A percentile compares a stretch with the other conserved stretches of the same genome.
Evolutionary conservation across 2,329 filamentous ascomycete genomes (phyloP).

Genomic region (Pyrenophora seminiperda): DNA sequence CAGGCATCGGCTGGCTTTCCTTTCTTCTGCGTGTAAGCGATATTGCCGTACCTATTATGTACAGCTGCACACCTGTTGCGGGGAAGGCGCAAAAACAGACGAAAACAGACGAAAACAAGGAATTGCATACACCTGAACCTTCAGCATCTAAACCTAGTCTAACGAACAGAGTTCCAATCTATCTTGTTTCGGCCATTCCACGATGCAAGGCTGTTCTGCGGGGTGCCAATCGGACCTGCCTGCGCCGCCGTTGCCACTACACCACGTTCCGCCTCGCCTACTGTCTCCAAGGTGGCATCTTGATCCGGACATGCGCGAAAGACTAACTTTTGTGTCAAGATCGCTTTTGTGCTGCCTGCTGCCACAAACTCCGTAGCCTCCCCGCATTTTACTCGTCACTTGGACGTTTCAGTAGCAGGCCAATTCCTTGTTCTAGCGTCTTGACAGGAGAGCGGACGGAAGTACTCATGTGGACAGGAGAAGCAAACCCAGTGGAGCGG

Average conservation of each 20-base stretch:
- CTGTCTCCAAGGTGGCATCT: not conserved
- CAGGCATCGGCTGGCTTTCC: not conserved
- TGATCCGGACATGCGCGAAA: not conserved
- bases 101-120: slow-evolving; percentile 4
- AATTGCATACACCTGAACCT: not conserved
- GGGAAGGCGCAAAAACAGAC: slow-evolving; percentile 1
- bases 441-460: too few species aligned
- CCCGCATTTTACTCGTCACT: not conserved
- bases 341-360: not conserved
- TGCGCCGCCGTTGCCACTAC: slow-evolving; percentile 1
- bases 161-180: slow-evolving; percentile 14
- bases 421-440: not conserved
- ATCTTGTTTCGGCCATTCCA: slow-evolving; percentile 9
- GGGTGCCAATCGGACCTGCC: slow-evolving; percentile 12
- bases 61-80: slow-evolving; percentile 5
- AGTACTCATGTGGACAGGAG: slow-evolving; percentile 8
- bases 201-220: slow-evolving; percentile 9
- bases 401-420: not conserved
- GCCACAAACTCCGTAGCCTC: not conserved
- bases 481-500: slow-evolving; percentile 7
- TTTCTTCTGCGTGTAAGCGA: slow-evolving; percentile 7
- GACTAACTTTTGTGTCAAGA: not conserved
- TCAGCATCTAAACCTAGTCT: slow-evolving; percentile 6
- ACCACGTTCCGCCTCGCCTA: slow-evolving; percentile 1
- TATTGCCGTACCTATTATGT: slow-evolving; percentile 7